phyloP scores from a whole-genome alignment of 2,329 filamentous ascomycete genomes.

The Alternaria solani region DNA sequence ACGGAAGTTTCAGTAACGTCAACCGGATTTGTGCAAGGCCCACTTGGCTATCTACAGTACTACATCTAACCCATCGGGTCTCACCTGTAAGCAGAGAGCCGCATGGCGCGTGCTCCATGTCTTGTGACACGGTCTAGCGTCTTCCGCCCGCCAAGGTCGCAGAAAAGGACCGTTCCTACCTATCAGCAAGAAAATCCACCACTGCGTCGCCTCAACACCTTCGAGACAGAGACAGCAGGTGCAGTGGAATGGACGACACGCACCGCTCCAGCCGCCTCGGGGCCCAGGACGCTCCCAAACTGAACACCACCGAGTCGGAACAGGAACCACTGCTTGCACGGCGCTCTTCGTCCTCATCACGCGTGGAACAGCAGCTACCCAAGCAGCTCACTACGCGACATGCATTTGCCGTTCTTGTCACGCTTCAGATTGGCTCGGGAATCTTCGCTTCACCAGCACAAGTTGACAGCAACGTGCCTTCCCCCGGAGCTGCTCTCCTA shows the following conservation, averaged over 20 bases:
- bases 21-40: background rate
- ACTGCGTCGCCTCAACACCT: background rate
- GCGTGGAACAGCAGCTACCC: slow-evolving; percentile 14
- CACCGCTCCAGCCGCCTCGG: background rate
- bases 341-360: slow-evolving; percentile 25
- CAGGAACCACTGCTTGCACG: slow-evolving; percentile 39
- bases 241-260: slow-evolving; percentile 1
- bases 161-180: slow-evolving; percentile 1
- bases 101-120: slow-evolving; percentile 2
- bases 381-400: slow-evolving; percentile 49
- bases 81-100: background rate
- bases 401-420: slow-evolving; percentile 67
- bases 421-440: slow-evolving; percentile 70
- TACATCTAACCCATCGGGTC: background rate
- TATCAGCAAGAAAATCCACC: background rate
- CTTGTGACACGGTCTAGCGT: slow-evolving; percentile 5
- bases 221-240: background rate
- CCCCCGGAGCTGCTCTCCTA: slow-evolving; percentile 64
- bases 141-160: background rate
- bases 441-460: slow-evolving; percentile 71
- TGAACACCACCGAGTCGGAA: slow-evolving; percentile 32
- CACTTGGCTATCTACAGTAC: background rate
- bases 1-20: background rate
- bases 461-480: slow-evolving; percentile 70
- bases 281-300: slow-evolving; percentile 21